Conservation (phyloP, 2,329 filamentous ascomycete species). For the Emergomyces orientalis region DNA sequence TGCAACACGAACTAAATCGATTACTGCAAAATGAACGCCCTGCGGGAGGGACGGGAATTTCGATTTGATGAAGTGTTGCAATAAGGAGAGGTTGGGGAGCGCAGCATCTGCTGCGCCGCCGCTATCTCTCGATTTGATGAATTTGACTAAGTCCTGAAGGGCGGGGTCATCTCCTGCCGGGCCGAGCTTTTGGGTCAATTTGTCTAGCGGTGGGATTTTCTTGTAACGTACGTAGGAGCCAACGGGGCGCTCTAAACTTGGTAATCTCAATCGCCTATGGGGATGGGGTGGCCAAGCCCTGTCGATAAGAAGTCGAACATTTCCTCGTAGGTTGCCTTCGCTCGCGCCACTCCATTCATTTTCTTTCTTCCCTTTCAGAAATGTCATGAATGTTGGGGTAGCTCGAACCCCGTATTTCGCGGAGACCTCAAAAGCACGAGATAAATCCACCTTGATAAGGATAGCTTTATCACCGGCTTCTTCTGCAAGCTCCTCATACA, state of each 20-base stretch:
- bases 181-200: slow-evolving; percentile 71
- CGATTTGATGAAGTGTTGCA: slow-evolving; percentile 53
- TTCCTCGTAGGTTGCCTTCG: slow-evolving; percentile 55
- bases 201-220: slow-evolving; percentile 73
- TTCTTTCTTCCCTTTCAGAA: slow-evolving; percentile 63
- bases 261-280: slow-evolving; percentile 62
- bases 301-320: slow-evolving; percentile 63
- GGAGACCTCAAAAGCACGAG: slow-evolving; percentile 54
- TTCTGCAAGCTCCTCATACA: slow-evolving; percentile 69
- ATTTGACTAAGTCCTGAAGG: slow-evolving; percentile 57
- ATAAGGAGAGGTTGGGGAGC: slow-evolving; percentile 59
- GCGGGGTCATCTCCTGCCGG: slow-evolving; percentile 48
- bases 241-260: slow-evolving; percentile 56
- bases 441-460: slow-evolving; percentile 77
- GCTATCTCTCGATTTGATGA: slow-evolving; percentile 55
- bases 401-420: slow-evolving; percentile 59
- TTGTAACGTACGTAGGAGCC: slow-evolving; percentile 62
- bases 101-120: slow-evolving; percentile 55
- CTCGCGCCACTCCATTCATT: slow-evolving; percentile 76
- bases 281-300: slow-evolving; percentile 68
- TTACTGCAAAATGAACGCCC: slow-evolving; percentile 64
- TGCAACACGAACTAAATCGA: slow-evolving; percentile 75
- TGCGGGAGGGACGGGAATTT: slow-evolving; percentile 49
- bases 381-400: slow-evolving; percentile 85
- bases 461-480: slow-evolving; percentile 59